A percentile compares a stretch with the other conserved stretches of the same genome.
Conservation (phyloP, 768 basidiomycete genomes). For the Ephemerocybe angulata region DNA sequence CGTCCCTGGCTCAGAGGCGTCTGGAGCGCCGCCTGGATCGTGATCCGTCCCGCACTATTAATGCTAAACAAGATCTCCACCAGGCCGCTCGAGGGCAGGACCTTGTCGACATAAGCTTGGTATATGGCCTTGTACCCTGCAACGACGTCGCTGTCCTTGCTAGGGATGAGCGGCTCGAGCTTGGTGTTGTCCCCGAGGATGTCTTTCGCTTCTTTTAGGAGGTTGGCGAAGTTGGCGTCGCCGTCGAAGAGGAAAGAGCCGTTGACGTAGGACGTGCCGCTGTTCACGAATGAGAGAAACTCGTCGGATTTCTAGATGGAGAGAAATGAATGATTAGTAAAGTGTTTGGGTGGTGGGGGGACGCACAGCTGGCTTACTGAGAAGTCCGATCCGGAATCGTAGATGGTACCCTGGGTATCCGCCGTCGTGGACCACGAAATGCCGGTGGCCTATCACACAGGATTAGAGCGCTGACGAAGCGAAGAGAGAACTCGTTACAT, state of each 20-base stretch:
- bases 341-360: too few species aligned
- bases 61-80: slow-evolving; percentile 53
- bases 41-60: slow-evolving; percentile 35
- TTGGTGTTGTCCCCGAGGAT: slow-evolving; percentile 8
- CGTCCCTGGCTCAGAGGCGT: slow-evolving; percentile 63
- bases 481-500: slow-evolving; percentile 6
- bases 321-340: too few species aligned
- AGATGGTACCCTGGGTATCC: slow-evolving; percentile 28
- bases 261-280: slow-evolving; percentile 61
- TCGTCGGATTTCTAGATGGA: slow-evolving; percentile 31
- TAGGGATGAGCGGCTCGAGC: slow-evolving; percentile 36
- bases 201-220: slow-evolving; percentile 14
- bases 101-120: slow-evolving; percentile 35
- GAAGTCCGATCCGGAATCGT: slow-evolving; percentile 21
- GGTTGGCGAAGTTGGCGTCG: slow-evolving; percentile 18
- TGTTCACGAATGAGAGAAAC: slow-evolving; percentile 61
- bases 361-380: too few species aligned
- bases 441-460: slow-evolving; percentile 17
- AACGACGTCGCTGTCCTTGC: slow-evolving; percentile 40
- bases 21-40: slow-evolving; percentile 64
- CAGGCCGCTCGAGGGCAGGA: slow-evolving; percentile 43
- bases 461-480: neutral
- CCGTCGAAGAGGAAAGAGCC: slow-evolving; percentile 43
- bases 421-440: slow-evolving; percentile 19
- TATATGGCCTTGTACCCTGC: slow-evolving; percentile 58